Conservation (phyloP, 176 grass and related monocot species). For the Aegilops sharonensis region DNA sequence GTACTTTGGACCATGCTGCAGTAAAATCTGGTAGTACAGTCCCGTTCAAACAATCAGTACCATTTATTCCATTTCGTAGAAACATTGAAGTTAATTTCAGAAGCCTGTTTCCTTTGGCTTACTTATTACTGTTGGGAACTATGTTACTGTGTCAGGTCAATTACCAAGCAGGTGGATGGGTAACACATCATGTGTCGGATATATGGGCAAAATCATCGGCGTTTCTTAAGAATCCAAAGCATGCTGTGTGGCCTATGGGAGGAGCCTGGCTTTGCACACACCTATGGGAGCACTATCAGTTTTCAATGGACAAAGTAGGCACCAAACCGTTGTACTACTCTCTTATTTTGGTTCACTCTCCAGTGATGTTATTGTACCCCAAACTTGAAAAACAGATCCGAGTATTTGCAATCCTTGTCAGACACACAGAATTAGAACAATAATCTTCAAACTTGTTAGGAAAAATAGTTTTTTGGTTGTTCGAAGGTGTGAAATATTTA, state of each 20-base stretch:
- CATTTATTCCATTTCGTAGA: not conserved
- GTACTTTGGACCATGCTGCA: not conserved
- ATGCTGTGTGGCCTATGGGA: slow-evolving; percentile 86
- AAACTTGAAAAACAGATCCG: not conserved
- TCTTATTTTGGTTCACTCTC: not conserved
- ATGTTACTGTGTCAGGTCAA: slow-evolving; percentile 51
- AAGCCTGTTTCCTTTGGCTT: not conserved
- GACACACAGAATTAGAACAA: not conserved
- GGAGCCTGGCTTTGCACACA: slow-evolving; percentile 85
- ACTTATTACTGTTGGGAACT: not conserved
- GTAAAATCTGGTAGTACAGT: not conserved
- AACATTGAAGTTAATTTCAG: not conserved
- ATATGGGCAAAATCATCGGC: slow-evolving; percentile 91
- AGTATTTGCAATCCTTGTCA: not conserved
- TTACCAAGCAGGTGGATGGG: slow-evolving; percentile 69
- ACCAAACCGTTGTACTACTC: not conserved
- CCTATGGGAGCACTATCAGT: slow-evolving; percentile 78
- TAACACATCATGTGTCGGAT: slow-evolving; percentile 71
- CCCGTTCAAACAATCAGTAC: not conserved
- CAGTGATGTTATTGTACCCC: too few relatives aligned
- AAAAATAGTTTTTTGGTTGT: not conserved
- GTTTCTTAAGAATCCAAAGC: slow-evolving; percentile 42
- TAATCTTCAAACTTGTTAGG: not conserved
- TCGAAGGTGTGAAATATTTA: not conserved
- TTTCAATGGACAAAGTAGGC: slow-evolving; percentile 71